phyloP scores from a whole-genome alignment of 306 rosid genomes.

The Cotoneaster glaucophyllus region DNA sequence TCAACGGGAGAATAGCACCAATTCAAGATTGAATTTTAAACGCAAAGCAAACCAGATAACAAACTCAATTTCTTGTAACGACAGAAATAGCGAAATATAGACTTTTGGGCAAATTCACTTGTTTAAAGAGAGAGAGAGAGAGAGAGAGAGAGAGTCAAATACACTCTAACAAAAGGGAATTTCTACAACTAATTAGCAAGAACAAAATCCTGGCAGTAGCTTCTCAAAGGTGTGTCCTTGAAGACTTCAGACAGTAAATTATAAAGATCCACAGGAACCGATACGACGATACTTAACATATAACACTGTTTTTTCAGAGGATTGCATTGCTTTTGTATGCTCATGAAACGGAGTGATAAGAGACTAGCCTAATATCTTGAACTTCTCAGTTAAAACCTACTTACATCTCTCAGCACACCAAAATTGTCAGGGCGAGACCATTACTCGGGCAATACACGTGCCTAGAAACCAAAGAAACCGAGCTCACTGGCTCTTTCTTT shows the following conservation, averaged over 20 bases:
- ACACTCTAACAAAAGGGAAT: neutral
- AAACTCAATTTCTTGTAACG: neutral
- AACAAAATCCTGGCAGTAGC: neutral
- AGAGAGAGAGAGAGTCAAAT: neutral
- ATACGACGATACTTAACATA: neutral
- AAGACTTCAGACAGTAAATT: neutral
- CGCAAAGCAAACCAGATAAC: neutral
- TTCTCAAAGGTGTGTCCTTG: neutral
- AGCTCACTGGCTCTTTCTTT: constrained; percentile 89
- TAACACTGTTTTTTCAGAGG: neutral
- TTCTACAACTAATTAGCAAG: neutral
- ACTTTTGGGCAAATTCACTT: neutral
- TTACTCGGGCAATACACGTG: neutral
- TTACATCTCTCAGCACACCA: constrained; percentile 33
- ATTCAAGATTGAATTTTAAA: neutral
- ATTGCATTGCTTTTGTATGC: neutral
- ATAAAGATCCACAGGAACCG: neutral
- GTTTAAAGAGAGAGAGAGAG: neutral
- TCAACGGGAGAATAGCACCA: neutral
- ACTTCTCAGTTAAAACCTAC: constrained; percentile 38
- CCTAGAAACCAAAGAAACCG: constrained; percentile 81
- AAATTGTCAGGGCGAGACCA: constrained; percentile 21
- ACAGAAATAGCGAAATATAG: neutral
- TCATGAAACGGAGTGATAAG: constrained; percentile 16
- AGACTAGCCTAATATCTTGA: constrained; percentile 37